Conservation (phyloP, 768 basidiomycete genomes). For the Trametes meyenii region DNA sequence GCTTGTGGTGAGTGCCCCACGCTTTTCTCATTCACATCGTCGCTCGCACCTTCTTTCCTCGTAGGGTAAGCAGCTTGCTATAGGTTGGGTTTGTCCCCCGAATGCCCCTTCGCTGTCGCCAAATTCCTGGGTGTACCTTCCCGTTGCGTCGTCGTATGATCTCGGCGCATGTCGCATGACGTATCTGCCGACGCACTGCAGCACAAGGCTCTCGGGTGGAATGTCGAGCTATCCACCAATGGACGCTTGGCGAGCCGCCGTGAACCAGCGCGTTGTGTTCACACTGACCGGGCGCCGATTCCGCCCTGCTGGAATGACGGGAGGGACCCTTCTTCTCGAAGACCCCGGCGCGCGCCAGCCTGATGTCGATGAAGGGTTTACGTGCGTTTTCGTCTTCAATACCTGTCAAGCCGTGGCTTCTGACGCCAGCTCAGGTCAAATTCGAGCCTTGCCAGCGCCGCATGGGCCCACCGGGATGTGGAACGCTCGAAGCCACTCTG, state of each 20-base stretch:
- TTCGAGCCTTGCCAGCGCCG: neutral
- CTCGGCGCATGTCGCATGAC: neutral
- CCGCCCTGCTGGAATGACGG: neutral
- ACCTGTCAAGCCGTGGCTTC: neutral
- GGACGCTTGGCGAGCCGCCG: neutral
- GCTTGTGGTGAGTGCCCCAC: neutral
- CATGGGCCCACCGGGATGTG: neutral
- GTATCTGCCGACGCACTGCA: neutral
- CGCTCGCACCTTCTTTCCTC: neutral
- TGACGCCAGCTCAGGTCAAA: slow-evolving; percentile 1
- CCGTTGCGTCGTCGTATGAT: neutral
- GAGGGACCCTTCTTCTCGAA: neutral
- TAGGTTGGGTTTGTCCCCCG: no score
- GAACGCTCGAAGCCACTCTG: neutral
- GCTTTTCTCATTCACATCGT: neutral
- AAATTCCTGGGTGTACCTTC: neutral
- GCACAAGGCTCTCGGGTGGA: no score
- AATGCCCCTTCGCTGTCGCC: no score
- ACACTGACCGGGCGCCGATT: neutral
- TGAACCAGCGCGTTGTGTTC: neutral
- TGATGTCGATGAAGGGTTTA: neutral
- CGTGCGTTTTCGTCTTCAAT: neutral
- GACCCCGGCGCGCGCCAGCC: neutral
- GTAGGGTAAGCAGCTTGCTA: neutral
- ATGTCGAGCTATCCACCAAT: neutral